A percentile compares a stretch with the other conserved stretches of the same genome.
Evolutionary conservation across 441 rosid species (phyloP).

Genomic region (Codiaeum variegatum): DNA sequence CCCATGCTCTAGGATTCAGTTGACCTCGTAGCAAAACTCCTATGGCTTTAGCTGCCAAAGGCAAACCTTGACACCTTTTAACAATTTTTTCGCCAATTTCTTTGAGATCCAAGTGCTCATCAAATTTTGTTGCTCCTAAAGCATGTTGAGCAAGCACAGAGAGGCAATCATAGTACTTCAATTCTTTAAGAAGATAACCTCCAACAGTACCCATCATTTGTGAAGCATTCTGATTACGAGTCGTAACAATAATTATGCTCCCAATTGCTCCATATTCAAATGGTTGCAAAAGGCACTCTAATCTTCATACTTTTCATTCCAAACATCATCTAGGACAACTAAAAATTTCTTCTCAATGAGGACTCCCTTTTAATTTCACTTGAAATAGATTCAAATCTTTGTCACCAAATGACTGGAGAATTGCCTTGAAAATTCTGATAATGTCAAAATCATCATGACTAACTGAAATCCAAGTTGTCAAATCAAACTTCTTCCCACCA

Average conservation of each 20-base stretch:
- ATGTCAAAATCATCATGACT: constrained; percentile 21
- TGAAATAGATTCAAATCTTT: constrained; percentile 16
- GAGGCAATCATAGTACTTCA: constrained; percentile 5
- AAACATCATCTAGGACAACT: constrained; percentile 22
- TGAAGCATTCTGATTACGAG: background rate
- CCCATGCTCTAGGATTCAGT: background rate
- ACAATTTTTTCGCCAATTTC: constrained; percentile 17
- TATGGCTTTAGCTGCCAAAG: constrained; percentile 15
- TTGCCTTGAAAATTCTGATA: constrained; percentile 4
- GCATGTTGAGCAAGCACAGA: constrained; percentile 14
- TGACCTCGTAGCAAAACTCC: background rate
- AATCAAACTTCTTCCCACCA: background rate
- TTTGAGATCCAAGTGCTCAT: background rate
- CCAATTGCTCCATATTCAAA: background rate
- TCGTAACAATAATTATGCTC: constrained; percentile 18
- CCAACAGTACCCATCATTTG: background rate
- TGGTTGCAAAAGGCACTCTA: background rate
- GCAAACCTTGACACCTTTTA: background rate
- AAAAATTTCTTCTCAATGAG: constrained; percentile 9
- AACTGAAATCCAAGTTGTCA: constrained; percentile 20
- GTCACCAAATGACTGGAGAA: background rate
- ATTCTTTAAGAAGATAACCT: background rate
- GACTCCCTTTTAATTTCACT: constrained; percentile 1
- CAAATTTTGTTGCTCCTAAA: background rate
- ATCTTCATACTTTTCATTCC: constrained; percentile 7